phyloP scores from a whole-genome alignment of 1,284 basidiomycete species.

The Inonotus obliquus region DNA sequence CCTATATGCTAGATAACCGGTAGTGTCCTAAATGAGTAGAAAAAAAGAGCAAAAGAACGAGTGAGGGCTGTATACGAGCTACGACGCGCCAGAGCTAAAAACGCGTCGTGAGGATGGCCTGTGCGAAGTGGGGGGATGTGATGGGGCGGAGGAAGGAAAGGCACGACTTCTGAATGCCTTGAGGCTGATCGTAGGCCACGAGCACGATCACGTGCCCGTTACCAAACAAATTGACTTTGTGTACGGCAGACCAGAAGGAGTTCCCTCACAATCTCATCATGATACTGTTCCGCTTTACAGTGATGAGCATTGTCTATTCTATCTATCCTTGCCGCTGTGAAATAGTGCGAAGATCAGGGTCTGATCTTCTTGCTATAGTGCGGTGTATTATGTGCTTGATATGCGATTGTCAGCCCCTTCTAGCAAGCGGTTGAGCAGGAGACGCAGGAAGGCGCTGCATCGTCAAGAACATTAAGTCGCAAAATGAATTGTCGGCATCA shows the following conservation, averaged over 20 bases:
- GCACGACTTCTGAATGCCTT: conserved; percentile 2
- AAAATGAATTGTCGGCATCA: no score
- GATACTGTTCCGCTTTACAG: not conserved
- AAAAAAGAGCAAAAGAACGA: conserved; percentile 11
- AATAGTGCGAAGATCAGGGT: not conserved
- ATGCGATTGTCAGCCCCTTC: not conserved
- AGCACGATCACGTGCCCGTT: conserved; percentile 1
- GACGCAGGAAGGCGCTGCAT: no score
- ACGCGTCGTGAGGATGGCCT: not conserved
- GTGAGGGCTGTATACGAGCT: not conserved
- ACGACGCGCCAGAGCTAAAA: not conserved
- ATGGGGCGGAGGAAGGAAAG: conserved; percentile 4
- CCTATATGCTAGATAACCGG: conserved; percentile 22
- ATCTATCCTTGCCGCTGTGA: no score
- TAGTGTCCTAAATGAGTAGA: conserved; percentile 1
- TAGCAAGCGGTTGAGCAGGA: not conserved
- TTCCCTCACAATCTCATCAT: not conserved
- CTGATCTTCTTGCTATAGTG: not conserved
- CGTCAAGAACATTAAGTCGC: no score
- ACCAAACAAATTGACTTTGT: not conserved
- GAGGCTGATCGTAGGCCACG: conserved; percentile 1
- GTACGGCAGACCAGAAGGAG: not conserved
- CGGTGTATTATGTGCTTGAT: not conserved
- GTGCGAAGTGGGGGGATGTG: conserved; percentile 6
- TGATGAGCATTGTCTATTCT: no score